A percentile compares a stretch with the other conserved stretches of the same genome.
Evolutionary conservation across 108 stramenopile genomes (phyloP).

Genomic region (Fragilariopsis cylindrus): DNA sequence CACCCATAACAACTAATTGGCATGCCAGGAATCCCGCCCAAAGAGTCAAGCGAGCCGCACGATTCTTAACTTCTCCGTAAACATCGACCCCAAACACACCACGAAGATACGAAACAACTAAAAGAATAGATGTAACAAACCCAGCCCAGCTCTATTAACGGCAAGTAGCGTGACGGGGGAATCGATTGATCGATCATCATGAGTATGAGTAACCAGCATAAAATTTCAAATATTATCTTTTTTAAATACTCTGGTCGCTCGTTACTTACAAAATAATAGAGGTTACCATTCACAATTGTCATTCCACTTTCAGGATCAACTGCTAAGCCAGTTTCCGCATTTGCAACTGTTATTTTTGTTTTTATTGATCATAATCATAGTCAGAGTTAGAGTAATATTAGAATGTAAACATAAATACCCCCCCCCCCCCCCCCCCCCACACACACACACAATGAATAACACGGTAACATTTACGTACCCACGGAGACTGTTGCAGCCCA

Average conservation of each 20-base stretch:
- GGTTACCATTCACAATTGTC: constrained; percentile 72
- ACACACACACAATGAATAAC: not conserved
- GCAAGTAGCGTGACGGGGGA: not conserved
- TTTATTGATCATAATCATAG: too few relatives aligned
- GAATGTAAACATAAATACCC: too few relatives aligned
- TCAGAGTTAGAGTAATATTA: too few relatives aligned
- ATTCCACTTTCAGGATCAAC: constrained; percentile 42
- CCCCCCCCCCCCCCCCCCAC: too few relatives aligned
- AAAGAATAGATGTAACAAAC: constrained; percentile 56
- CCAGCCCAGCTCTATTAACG: constrained; percentile 61
- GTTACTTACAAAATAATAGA: constrained; percentile 72
- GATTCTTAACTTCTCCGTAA: constrained; percentile 54
- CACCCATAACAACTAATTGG: constrained; percentile 76
- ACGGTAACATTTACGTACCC: constrained; percentile 43
- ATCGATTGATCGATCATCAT: not conserved
- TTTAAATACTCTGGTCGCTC: constrained; percentile 10
- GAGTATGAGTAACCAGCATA: not conserved
- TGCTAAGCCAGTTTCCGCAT: constrained; percentile 57
- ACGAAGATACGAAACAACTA: constrained; percentile 58
- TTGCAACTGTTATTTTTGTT: not conserved
- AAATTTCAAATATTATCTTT: not conserved
- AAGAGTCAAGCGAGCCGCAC: constrained; percentile 53
- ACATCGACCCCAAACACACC: constrained; percentile 70
- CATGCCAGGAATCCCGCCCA: constrained; percentile 71
- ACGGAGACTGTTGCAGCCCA: constrained; percentile 77